Evolutionary conservation across 306 rosid species (phyloP).

Genomic region (Prunus salicina): DNA sequence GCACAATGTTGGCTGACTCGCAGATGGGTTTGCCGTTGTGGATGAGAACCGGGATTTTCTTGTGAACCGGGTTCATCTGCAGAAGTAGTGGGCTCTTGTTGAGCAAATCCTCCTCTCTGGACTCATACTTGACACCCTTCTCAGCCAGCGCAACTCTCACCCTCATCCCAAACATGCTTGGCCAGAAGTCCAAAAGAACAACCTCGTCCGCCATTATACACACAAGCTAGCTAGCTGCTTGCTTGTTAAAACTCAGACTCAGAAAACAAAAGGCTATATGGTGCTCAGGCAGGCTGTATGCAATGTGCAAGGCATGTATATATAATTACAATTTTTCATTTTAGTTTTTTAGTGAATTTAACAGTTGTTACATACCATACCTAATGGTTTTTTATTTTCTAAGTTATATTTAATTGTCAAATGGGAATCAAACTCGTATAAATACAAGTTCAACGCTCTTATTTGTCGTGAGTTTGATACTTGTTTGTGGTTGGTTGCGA

Average conservation of each 20-base stretch:
- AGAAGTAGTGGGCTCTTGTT: slow-evolving; percentile 45
- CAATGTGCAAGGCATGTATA: too few relatives aligned
- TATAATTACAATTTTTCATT: too few relatives aligned
- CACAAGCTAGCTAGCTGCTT: background rate
- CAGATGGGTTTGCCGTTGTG: slow-evolving; percentile 54
- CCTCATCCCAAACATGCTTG: slow-evolving; percentile 37
- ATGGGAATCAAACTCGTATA: too few relatives aligned
- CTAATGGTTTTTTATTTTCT: too few relatives aligned
- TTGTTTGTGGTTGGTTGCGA: too few relatives aligned
- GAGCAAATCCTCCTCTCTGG: slow-evolving; percentile 25
- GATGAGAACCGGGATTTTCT: slow-evolving; percentile 55
- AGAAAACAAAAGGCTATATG: too few relatives aligned
- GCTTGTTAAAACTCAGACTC: background rate
- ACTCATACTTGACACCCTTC: slow-evolving; percentile 39
- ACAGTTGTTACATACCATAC: too few relatives aligned
- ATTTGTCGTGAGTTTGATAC: too few relatives aligned
- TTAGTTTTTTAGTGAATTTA: too few relatives aligned
- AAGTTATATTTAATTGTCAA: too few relatives aligned
- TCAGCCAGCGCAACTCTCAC: slow-evolving; percentile 32
- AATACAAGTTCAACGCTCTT: too few relatives aligned
- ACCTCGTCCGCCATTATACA: slow-evolving; percentile 26
- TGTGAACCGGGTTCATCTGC: slow-evolving; percentile 53
- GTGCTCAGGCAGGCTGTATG: too few relatives aligned
- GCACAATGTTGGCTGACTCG: slow-evolving; percentile 37
- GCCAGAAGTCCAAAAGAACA: slow-evolving; percentile 32